Evolutionary conservation across 2,329 filamentous ascomycete species (phyloP).

Genomic region (Alternaria sp.): DNA sequence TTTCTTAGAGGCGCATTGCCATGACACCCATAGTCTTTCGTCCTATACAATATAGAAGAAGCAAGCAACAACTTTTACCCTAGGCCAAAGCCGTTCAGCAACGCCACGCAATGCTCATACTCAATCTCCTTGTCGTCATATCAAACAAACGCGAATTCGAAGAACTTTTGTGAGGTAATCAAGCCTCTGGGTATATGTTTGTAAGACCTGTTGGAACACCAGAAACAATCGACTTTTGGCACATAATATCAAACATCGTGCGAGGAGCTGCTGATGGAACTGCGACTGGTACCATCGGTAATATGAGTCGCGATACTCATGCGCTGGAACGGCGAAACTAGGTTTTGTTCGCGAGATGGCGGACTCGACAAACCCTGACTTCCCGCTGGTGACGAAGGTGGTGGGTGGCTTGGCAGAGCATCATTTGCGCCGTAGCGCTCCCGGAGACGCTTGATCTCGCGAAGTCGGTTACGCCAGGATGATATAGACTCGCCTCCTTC

Average conservation of each 20-base stretch:
- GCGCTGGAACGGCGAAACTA: constrained; percentile 43
- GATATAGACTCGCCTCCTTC: constrained; percentile 84
- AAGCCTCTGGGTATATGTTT: constrained; percentile 16
- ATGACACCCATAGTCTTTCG: not conserved
- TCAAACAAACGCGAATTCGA: not conserved
- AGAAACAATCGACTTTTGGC: constrained; percentile 17
- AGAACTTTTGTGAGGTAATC: constrained; percentile 14
- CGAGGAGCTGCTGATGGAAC: constrained; percentile 48
- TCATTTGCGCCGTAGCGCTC: constrained; percentile 60
- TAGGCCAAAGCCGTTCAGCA: not conserved
- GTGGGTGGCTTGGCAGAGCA: constrained; percentile 19
- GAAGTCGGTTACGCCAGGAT: constrained; percentile 86
- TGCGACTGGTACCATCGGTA: constrained; percentile 49
- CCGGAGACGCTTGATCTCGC: constrained; percentile 83
- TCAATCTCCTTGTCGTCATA: not conserved
- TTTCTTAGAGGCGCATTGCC: not conserved
- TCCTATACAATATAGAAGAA: not conserved
- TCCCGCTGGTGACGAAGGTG: constrained; percentile 34
- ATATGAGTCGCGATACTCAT: constrained; percentile 49
- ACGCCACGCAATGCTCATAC: constrained; percentile 13
- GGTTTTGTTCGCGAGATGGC: constrained; percentile 40
- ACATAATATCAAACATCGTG: constrained; percentile 34
- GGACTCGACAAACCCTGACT: constrained; percentile 39
- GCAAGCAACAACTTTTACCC: not conserved
- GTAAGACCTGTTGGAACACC: constrained; percentile 13